phyloP scores from a whole-genome alignment of 2,329 filamentous ascomycete genomes.

The Plectosphaerella sp. region DNA sequence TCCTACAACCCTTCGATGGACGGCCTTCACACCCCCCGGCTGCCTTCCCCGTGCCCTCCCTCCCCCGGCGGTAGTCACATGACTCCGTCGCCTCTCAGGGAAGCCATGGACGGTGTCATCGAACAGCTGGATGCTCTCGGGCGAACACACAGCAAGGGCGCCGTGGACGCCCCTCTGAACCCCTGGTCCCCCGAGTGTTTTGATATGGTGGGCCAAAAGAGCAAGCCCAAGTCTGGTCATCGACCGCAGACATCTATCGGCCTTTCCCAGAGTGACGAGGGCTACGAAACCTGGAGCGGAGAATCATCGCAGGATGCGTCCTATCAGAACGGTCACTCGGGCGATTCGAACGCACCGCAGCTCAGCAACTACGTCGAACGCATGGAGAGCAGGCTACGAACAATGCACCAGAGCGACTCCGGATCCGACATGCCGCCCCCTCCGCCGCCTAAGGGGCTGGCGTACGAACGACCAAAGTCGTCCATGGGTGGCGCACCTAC shows the following conservation, averaged over 20 bases:
- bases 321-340: constrained; percentile 31
- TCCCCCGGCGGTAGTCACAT: constrained; percentile 63
- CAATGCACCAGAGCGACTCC: constrained; percentile 57
- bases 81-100: constrained; percentile 86
- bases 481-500: constrained; percentile 42
- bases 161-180: constrained; percentile 51
- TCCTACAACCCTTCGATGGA: constrained; percentile 25
- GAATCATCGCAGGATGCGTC: constrained; percentile 46
- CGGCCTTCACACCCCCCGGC: constrained; percentile 50
- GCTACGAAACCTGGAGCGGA: constrained; percentile 55
- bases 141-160: constrained; percentile 50
- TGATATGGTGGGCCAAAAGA: constrained; percentile 46
- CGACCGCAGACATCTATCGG: constrained; percentile 74
- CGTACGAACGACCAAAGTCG: constrained; percentile 53
- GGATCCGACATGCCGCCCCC: constrained; percentile 53
- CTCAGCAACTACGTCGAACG: constrained; percentile 83
- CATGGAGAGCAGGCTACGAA: constrained; percentile 80
- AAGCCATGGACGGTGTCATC: constrained; percentile 98
- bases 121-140: constrained; percentile 88
- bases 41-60: constrained; percentile 60
- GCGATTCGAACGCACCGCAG: constrained; percentile 58
- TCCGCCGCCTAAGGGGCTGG: constrained; percentile 54
- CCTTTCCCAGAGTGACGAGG: constrained; percentile 56
- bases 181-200: constrained; percentile 93
- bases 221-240: constrained; percentile 22